Conservation (phyloP, 2,329 filamentous ascomycete genomes). For the Nemania diffusa region DNA sequence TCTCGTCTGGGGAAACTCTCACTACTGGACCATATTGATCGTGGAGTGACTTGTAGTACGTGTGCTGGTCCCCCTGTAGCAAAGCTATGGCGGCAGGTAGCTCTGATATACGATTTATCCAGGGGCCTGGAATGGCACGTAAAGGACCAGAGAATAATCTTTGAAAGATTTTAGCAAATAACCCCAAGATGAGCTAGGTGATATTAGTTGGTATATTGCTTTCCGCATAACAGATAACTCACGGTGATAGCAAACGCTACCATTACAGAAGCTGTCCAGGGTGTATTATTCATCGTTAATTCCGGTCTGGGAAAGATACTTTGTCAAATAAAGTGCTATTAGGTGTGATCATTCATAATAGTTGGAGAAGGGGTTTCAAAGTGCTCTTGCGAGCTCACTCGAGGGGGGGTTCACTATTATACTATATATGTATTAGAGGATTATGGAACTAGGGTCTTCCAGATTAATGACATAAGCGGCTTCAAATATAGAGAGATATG, state of each 20-base stretch:
- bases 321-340: no score
- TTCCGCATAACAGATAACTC: background rate
- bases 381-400: no score
- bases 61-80: conserved; percentile 42
- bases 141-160: conserved; percentile 42
- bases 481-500: no score
- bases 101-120: conserved; percentile 41
- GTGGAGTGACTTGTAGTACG: conserved; percentile 42
- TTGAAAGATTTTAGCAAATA: conserved; percentile 19
- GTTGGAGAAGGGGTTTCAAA: no score
- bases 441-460: no score
- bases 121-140: conserved; percentile 42
- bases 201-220: conserved; percentile 4
- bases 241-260: background rate
- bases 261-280: background rate
- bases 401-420: no score
- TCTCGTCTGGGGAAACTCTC: conserved; percentile 44
- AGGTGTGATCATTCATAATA: no score
- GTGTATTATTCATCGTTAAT: background rate
- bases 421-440: no score
- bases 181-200: background rate
- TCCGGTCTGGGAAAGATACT: background rate
- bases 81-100: conserved; percentile 40
- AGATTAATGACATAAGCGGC: no score
- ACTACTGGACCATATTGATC: conserved; percentile 47